A percentile compares a stretch with the other conserved stretches of the same genome.
Conservation (phyloP, 2,329 filamentous ascomycete species). For the Sporothrix pseudoabietina region DNA sequence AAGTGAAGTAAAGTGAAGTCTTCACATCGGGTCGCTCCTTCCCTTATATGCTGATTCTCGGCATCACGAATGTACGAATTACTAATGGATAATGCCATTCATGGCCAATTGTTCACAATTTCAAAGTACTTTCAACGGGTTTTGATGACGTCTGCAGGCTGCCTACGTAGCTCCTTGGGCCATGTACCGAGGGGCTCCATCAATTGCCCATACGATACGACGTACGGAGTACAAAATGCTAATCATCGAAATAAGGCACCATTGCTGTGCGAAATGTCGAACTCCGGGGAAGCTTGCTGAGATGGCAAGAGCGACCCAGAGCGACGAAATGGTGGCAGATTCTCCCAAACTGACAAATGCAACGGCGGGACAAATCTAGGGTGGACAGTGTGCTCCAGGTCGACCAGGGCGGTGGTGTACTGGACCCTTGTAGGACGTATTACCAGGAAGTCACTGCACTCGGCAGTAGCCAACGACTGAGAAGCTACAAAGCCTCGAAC, state of each 20-base stretch:
- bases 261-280: slow-evolving; percentile 29
- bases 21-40: not conserved
- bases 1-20: not conserved
- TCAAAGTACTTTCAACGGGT: not conserved
- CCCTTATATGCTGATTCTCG: slow-evolving; percentile 20
- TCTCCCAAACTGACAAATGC: slow-evolving; percentile 25
- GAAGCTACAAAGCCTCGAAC: not conserved
- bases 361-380: not conserved
- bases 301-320: not conserved
- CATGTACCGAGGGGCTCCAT: not conserved
- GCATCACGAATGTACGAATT: not conserved
- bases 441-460: not conserved
- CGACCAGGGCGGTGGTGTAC: not conserved
- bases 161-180: not conserved
- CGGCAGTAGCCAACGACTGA: not conserved
- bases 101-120: slow-evolving; percentile 10
- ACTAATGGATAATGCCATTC: slow-evolving; percentile 26
- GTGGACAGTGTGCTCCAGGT: not conserved
- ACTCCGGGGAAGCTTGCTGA: not conserved
- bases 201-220: not conserved
- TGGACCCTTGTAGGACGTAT: slow-evolving; percentile 17
- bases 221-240: not conserved
- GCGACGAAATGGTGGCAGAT: slow-evolving; percentile 8
- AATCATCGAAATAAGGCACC: slow-evolving; percentile 22
- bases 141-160: slow-evolving; percentile 5